Evolutionary conservation across 257 asterid genomes (phyloP), one percentile per base, ranked within the genome.

Genomic region (Ilex aquifolium): DNA sequence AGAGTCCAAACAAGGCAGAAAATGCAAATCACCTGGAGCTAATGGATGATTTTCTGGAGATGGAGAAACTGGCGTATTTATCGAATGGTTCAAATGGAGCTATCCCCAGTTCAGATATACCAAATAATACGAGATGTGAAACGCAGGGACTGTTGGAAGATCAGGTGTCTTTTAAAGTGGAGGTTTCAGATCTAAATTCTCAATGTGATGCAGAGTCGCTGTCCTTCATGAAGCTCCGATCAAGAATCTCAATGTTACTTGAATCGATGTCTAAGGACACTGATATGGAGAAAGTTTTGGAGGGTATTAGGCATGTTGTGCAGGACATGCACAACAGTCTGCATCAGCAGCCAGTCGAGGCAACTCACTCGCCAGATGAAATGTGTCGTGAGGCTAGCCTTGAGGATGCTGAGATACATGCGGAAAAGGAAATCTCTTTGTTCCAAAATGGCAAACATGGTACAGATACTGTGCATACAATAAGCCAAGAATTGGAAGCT

Each of bases 41-140:
- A 36, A 89, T 93, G 99, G 97, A 93, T 75, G 99, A 93, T 71
- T 93, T 93, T 72, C 72, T 90, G 77, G 99, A 93, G 82, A 93
- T 93, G 97, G 99, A 93, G 83, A 93, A 90, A 77, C 76, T 93
- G 63, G 99, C 99, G 29, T 60, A 74, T 73, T 77, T 65, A 32
- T 71, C 96, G 36, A 77, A 78, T 68, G 83, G 64, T 68, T 68
- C 88, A 29, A 76, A 74, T 67, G 82, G 72, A 66, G 68, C 70
- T 31, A 79, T 70, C 65, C 65, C 86, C 21, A 56, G 64, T 57
- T 42, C 78, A 62, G 77, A 71, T 8, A n/a, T 57, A 52, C 74
- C 85, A 64, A 72, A 74, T 60, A 71, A 67, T 63, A 61, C 61
- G 16, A 76, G 69, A 48, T 60, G 80, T 55, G 83, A 78, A 52